A percentile compares a stretch with the other conserved stretches of the same genome.
Evolutionary conservation across 352 stramenopile species (phyloP).

Genomic region (Globisporangium heterothallicum): DNA sequence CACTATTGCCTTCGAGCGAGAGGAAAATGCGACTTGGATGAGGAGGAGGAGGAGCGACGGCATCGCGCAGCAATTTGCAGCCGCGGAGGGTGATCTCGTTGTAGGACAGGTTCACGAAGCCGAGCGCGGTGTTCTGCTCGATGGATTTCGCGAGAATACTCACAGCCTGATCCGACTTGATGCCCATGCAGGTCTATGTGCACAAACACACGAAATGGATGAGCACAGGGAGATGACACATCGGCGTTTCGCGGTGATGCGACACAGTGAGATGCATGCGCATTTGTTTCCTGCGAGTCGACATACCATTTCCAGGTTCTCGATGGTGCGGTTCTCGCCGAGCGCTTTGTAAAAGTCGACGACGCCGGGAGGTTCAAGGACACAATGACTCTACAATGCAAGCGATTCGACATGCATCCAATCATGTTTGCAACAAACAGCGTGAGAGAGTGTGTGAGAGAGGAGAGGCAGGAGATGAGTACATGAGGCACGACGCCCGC

Average conservation of each 20-base stretch:
- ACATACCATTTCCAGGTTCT: constrained; percentile 54
- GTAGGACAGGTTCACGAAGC: constrained; percentile 58
- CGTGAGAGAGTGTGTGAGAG: too few relatives aligned
- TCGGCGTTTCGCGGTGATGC: neutral
- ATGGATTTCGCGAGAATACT: constrained; percentile 41
- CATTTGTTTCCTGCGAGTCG: neutral
- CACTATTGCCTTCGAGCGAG: constrained; percentile 40
- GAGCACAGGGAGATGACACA: neutral
- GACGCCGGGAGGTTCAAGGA: constrained; percentile 46
- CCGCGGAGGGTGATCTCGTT: constrained; percentile 75
- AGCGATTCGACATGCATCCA: neutral
- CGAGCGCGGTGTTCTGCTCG: constrained; percentile 33
- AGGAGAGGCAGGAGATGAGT: too few relatives aligned
- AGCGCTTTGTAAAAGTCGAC: constrained; percentile 57
- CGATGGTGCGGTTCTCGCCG: constrained; percentile 38
- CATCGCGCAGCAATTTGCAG: constrained; percentile 66
- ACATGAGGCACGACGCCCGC: too few relatives aligned
- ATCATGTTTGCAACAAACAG: neutral
- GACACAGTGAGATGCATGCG: neutral
- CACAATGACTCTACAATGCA: constrained; percentile 48
- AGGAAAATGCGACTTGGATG: constrained; percentile 24
- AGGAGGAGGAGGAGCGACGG: too few relatives aligned
- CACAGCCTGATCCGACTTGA: constrained; percentile 62
- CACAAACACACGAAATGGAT: neutral
- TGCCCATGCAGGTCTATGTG: constrained; percentile 41